phyloP scores from a whole-genome alignment of 345 rosid species.

The Murraya paniculata region DNA sequence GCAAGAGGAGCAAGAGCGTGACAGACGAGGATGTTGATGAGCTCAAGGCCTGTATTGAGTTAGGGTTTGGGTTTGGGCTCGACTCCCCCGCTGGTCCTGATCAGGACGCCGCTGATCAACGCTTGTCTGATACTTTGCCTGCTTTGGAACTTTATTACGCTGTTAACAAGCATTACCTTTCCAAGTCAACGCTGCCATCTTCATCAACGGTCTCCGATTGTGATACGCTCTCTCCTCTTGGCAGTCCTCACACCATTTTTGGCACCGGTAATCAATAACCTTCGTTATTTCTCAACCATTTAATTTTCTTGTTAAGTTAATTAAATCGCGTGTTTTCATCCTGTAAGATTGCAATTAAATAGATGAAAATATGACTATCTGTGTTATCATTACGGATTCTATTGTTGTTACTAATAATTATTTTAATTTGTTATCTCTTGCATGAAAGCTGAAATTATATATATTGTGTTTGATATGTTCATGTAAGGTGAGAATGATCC shows the following conservation, averaged over 20 bases:
- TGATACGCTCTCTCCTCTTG: constrained; percentile 44
- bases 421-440: not conserved
- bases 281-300: not conserved
- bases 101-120: constrained; percentile 39
- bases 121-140: constrained; percentile 77
- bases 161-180: constrained; percentile 61
- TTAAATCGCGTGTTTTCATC: too few relatives aligned
- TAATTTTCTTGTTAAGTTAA: not conserved
- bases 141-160: constrained; percentile 80
- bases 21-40: constrained; percentile 92
- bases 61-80: constrained; percentile 89
- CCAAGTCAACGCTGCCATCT: constrained; percentile 40
- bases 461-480: not conserved
- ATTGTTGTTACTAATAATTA: too few relatives aligned
- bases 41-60: constrained; percentile 82
- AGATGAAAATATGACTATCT: too few relatives aligned
- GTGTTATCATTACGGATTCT: too few relatives aligned
- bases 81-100: constrained; percentile 48
- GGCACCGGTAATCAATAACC: constrained; percentile 34
- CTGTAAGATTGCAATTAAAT: too few relatives aligned
- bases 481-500: constrained; percentile 66
- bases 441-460: too few relatives aligned
- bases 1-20: constrained; percentile 65
- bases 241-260: constrained; percentile 60
- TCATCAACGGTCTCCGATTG: constrained; percentile 46